Conservation (phyloP, 2,329 filamentous ascomycete species). For the Colletotrichum destructivum region DNA sequence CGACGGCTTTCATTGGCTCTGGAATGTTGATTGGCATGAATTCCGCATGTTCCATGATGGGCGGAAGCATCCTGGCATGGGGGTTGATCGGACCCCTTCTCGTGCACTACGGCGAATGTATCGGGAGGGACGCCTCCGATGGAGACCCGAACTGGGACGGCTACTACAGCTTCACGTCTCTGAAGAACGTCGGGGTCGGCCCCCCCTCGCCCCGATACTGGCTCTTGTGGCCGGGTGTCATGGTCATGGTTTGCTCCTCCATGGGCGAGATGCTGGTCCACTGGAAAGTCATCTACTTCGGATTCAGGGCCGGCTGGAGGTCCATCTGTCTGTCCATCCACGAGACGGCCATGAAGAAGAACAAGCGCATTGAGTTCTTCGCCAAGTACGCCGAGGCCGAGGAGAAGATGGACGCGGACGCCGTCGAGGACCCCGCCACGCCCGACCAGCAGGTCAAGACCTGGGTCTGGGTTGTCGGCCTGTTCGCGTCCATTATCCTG, state of each 20-base stretch:
- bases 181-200: slow-evolving; percentile 48
- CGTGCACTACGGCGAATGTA: slow-evolving; percentile 65
- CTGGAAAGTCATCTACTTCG: slow-evolving; percentile 54
- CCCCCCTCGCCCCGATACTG: slow-evolving; percentile 58
- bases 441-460: slow-evolving; percentile 64
- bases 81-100: slow-evolving; percentile 64
- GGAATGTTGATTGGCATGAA: slow-evolving; percentile 68
- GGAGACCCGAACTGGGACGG: slow-evolving; percentile 49
- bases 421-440: slow-evolving; percentile 58
- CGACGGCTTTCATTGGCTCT: slow-evolving; percentile 73
- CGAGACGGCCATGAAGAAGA: slow-evolving; percentile 49
- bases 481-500: slow-evolving; percentile 64
- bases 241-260: slow-evolving; percentile 60
- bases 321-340: slow-evolving; percentile 51
- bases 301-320: slow-evolving; percentile 52
- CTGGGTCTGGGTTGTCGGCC: slow-evolving; percentile 67
- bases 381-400: slow-evolving; percentile 55
- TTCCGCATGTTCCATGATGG: slow-evolving; percentile 71
- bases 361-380: slow-evolving; percentile 52
- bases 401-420: slow-evolving; percentile 50
- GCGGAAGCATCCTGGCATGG: slow-evolving; percentile 70
- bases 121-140: slow-evolving; percentile 56
- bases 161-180: slow-evolving; percentile 50
- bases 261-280: slow-evolving; percentile 59
- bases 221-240: slow-evolving; percentile 61